These are phyloP conservation scores for Fonsecaea pedrosoi DNA, from an alignment of 2,329 filamentous ascomycete genomes.

Conservation along the genomic window DNA sequence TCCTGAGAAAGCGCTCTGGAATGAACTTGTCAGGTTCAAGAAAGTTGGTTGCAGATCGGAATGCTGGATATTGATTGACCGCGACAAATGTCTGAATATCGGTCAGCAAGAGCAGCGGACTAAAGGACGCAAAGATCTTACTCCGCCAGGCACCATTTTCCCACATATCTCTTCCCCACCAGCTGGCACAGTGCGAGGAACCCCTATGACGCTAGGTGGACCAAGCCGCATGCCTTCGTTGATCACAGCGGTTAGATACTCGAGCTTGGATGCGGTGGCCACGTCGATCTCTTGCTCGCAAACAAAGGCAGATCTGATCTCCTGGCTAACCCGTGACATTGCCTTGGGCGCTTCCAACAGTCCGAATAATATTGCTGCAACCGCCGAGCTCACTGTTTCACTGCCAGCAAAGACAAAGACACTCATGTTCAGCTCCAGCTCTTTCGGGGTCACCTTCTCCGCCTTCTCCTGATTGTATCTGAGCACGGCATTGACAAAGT, in stretches of 20 bases:
- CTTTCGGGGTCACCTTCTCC: slow-evolving; percentile 66
- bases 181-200: slow-evolving; percentile 47
- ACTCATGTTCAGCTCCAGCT: slow-evolving; percentile 58
- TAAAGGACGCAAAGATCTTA: slow-evolving; percentile 13
- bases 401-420: slow-evolving; percentile 50
- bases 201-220: slow-evolving; percentile 25
- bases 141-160: slow-evolving; percentile 37
- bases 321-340: slow-evolving; percentile 44
- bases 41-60: slow-evolving; percentile 21
- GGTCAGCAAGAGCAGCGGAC: slow-evolving; percentile 45
- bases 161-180: slow-evolving; percentile 42
- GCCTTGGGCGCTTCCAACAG: slow-evolving; percentile 46
- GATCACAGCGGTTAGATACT: slow-evolving; percentile 34
- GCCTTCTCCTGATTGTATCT: slow-evolving; percentile 25
- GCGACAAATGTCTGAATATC: slow-evolving; percentile 23
- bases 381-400: slow-evolving; percentile 55
- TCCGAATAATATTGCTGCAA: slow-evolving; percentile 52
- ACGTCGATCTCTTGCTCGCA: slow-evolving; percentile 48
- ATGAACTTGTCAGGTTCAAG: slow-evolving; percentile 19
- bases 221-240: slow-evolving; percentile 30
- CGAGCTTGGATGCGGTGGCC: slow-evolving; percentile 21
- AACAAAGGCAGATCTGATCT: slow-evolving; percentile 47
- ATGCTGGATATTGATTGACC: slow-evolving; percentile 24
- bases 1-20: slow-evolving; percentile 27
- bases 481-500: slow-evolving; percentile 25